Evolutionary conservation across 2,329 filamentous ascomycete genomes (phyloP).

Genomic region (Trichophyton verrucosum): DNA sequence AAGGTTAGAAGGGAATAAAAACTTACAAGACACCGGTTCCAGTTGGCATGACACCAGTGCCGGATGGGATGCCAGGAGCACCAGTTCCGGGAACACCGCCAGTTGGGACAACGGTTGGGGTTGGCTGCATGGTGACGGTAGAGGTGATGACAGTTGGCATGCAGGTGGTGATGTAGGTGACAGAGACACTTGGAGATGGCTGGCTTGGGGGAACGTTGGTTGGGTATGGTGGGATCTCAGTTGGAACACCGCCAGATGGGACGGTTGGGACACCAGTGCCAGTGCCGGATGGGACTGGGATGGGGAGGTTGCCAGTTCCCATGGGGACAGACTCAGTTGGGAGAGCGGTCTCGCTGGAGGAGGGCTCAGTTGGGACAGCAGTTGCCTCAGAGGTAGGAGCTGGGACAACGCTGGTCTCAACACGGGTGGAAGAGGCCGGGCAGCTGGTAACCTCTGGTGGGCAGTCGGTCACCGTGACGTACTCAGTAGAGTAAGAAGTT

Average conservation of each 20-base stretch:
- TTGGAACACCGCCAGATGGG: constrained; percentile 9
- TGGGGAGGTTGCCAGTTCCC: neutral
- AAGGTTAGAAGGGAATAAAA: neutral
- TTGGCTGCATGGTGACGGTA: constrained; percentile 11
- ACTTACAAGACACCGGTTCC: constrained; percentile 4
- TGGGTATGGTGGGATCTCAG: constrained; percentile 6
- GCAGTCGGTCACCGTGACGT: constrained; percentile 52
- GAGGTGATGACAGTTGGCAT: constrained; percentile 17
- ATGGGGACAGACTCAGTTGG: constrained; percentile 10
- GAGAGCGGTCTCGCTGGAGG: neutral
- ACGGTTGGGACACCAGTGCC: constrained; percentile 25
- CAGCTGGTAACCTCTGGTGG: constrained; percentile 37
- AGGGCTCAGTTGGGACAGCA: neutral
- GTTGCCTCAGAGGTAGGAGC: neutral
- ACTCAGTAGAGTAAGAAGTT: constrained; percentile 45
- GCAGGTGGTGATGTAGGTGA: constrained; percentile 43
- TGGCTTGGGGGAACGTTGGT: neutral
- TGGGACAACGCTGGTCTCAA: constrained; percentile 8
- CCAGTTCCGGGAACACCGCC: constrained; percentile 8
- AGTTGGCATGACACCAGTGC: constrained; percentile 4
- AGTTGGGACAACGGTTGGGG: constrained; percentile 10
- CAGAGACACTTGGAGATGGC: constrained; percentile 11
- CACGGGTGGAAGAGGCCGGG: constrained; percentile 8
- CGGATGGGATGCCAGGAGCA: constrained; percentile 2
- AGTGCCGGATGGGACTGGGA: constrained; percentile 11